Conservation (phyloP, 805 yeast genomes). For the Yarrowia porcina region DNA sequence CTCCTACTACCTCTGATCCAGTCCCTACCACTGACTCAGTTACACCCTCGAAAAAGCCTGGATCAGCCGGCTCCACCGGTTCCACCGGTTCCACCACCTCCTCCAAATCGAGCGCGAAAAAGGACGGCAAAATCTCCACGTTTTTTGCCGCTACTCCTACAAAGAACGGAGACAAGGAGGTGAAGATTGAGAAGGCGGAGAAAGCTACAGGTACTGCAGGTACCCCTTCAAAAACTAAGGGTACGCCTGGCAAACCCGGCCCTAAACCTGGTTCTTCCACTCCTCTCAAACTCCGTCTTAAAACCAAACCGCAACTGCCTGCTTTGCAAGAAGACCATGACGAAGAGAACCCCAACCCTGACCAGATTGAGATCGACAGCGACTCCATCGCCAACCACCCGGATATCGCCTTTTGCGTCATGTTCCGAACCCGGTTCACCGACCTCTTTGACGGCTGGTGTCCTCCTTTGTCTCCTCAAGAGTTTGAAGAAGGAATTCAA, state of each 20-base stretch:
- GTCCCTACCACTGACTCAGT: too few relatives aligned
- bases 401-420: constrained; percentile 37
- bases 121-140: constrained; percentile 7
- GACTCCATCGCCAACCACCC: constrained; percentile 28
- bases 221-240: background rate
- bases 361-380: constrained; percentile 31
- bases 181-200: background rate
- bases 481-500: constrained; percentile 40
- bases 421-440: constrained; percentile 34
- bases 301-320: constrained; percentile 34
- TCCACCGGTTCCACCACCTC: too few relatives aligned
- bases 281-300: constrained; percentile 22
- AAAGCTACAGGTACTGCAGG: background rate
- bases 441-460: constrained; percentile 36
- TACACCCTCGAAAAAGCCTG: too few relatives aligned
- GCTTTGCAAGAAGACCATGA: constrained; percentile 35
- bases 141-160: constrained; percentile 9
- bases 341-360: constrained; percentile 31
- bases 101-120: background rate
- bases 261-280: too few relatives aligned
- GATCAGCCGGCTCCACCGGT: too few relatives aligned
- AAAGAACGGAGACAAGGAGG: background rate
- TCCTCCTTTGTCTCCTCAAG: constrained; percentile 42
- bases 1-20: too few relatives aligned
- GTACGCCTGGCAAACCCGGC: too few relatives aligned